phyloP scores from a whole-genome alignment of 352 stramenopile species.

The Phytophthora tentaculata region DNA sequence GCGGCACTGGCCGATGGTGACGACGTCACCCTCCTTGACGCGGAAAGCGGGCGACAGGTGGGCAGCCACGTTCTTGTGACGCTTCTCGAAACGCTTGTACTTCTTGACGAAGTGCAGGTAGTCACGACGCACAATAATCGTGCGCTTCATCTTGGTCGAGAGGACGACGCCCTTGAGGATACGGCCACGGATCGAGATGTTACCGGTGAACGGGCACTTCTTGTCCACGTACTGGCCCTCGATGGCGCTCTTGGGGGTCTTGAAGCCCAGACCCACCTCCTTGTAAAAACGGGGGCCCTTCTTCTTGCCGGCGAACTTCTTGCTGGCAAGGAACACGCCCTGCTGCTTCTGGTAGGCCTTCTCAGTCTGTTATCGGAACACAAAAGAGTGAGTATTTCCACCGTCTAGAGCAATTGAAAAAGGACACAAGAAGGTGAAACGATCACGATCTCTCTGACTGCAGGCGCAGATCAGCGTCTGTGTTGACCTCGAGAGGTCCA shows the following conservation, averaged over 20 bases:
- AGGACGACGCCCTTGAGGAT: constrained; percentile 99
- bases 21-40: constrained; percentile 99
- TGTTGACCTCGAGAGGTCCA: constrained; percentile 11
- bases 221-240: constrained; percentile 99
- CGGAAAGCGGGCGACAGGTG: constrained; percentile 98
- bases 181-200: constrained; percentile 99
- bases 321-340: constrained; percentile 98
- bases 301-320: constrained; percentile 95
- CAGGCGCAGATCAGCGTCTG: constrained; percentile 29
- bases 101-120: constrained; percentile 99
- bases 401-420: no score
- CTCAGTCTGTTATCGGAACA: constrained; percentile 88
- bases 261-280: constrained; percentile 98
- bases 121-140: constrained; percentile 99
- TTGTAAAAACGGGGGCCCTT: constrained; percentile 96
- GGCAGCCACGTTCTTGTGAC: constrained; percentile 99
- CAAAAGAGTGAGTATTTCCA: constrained; percentile 10
- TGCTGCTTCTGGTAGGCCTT: constrained; percentile 99
- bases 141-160: constrained; percentile 99
- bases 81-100: constrained; percentile 99
- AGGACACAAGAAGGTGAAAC: constrained; percentile 3
- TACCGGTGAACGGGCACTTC: constrained; percentile 99
- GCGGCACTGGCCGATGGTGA: constrained; percentile 99
- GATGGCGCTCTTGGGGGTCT: constrained; percentile 97
- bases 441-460: constrained; percentile 12